Percentiles rank a stretch among this genome's conserved stretches.
Conservation (phyloP, 768 basidiomycete genomes). For the Pleurotus giganteus region DNA sequence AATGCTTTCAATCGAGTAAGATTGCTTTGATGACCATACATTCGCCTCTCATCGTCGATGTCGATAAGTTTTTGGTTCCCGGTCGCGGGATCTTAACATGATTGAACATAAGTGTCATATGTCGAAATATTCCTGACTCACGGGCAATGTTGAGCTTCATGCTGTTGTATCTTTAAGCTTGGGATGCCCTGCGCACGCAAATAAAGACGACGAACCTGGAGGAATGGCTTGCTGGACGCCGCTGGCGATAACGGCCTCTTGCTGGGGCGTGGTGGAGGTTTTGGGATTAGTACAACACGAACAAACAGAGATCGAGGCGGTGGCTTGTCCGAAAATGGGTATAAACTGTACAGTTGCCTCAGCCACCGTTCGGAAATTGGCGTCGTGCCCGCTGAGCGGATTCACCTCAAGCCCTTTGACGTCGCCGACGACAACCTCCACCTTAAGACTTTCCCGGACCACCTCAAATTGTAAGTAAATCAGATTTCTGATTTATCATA, state of each 20-base stretch:
- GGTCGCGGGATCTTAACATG: conserved; percentile 81
- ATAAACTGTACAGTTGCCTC: conserved; percentile 56
- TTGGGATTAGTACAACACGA: conserved; percentile 27
- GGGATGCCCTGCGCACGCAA: conserved; percentile 9
- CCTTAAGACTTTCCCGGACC: conserved; percentile 41
- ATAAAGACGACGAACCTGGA: conserved; percentile 27
- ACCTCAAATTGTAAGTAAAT: conserved; percentile 20
- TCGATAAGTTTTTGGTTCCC: conserved; percentile 97
- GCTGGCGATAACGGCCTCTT: conserved; percentile 42
- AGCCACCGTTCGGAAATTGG: conserved; percentile 42
- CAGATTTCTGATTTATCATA: conserved; percentile 6
- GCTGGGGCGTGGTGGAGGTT: conserved; percentile 30
- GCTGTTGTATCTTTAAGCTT: conserved; percentile 26
- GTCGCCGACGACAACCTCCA: conserved; percentile 29
- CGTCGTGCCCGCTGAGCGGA: conserved; percentile 15
- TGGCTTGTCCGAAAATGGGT: conserved; percentile 43
- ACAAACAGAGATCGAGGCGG: conserved; percentile 31
- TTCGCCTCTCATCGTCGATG: conserved; percentile 87
- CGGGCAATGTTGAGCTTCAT: conserved; percentile 99
- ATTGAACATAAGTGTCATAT: conserved; percentile 14
- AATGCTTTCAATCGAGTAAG: neutral
- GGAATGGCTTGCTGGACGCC: conserved; percentile 36
- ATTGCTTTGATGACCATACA: conserved; percentile 40
- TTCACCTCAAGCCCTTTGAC: conserved; percentile 15
- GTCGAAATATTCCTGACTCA: conserved; percentile 38